Evolutionary conservation across 352 stramenopile species (phyloP).

Genomic region (Phytophthora podocarpi): DNA sequence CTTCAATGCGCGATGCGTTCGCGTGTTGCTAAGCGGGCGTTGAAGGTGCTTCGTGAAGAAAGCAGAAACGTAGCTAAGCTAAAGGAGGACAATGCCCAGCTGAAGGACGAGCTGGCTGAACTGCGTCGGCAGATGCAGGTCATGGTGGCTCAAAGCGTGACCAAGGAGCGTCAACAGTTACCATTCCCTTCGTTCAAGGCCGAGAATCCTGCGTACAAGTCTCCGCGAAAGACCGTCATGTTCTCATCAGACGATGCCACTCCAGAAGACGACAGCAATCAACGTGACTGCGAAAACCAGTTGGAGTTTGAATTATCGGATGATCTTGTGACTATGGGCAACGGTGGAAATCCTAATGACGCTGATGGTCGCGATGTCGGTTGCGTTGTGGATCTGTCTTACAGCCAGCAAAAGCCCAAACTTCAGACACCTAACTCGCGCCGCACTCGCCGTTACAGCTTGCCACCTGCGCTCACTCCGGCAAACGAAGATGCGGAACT

Average conservation of each 20-base stretch:
- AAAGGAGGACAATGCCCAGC: constrained; percentile 72
- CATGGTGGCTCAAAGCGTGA: constrained; percentile 40
- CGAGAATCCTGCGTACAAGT: constrained; percentile 16
- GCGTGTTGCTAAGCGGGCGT: constrained; percentile 39
- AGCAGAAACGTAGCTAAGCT: constrained; percentile 79
- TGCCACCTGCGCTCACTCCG: constrained; percentile 29
- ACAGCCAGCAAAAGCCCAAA: constrained; percentile 39
- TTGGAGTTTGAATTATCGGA: constrained; percentile 31
- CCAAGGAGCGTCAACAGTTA: constrained; percentile 20
- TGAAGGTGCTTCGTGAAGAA: constrained; percentile 60
- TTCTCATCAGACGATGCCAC: constrained; percentile 4
- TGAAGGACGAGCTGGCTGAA: constrained; percentile 66
- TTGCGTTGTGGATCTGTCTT: constrained; percentile 34
- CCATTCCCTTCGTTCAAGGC: constrained; percentile 19
- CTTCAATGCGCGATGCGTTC: constrained; percentile 65
- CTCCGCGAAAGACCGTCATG: constrained; percentile 24
- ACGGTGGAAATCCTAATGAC: constrained; percentile 45
- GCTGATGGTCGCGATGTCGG: constrained; percentile 34
- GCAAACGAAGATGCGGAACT: constrained; percentile 26
- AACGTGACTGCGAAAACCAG: constrained; percentile 34
- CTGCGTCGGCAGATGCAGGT: constrained; percentile 62
- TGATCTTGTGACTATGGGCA: constrained; percentile 18
- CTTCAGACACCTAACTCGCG: constrained; percentile 45
- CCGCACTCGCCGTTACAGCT: constrained; percentile 25
- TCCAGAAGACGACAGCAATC: constrained; percentile 25